Evolutionary conservation across 176 grass and related monocot genomes (phyloP).

Genomic region (Thalia dealbata): DNA sequence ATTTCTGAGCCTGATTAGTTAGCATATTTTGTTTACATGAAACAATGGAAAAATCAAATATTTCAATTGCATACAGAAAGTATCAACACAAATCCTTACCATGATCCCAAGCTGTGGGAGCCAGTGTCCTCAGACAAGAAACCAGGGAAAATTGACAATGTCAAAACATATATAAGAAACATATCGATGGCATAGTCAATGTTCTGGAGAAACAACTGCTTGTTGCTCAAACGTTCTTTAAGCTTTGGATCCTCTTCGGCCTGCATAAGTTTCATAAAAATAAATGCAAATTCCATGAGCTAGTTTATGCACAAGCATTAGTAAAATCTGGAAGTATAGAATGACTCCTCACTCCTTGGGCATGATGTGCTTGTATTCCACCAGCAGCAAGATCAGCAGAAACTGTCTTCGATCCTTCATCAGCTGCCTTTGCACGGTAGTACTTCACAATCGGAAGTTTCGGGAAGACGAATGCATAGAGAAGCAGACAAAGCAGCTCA

Average conservation of each 20-base stretch:
- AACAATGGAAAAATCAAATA: neutral
- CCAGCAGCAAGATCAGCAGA: constrained; percentile 54
- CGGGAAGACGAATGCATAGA: constrained; percentile 69
- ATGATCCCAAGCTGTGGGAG: constrained; percentile 63
- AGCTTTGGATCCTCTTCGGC: constrained; percentile 50
- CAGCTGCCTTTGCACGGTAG: constrained; percentile 54
- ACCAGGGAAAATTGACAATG: constrained; percentile 67
- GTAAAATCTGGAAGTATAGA: neutral
- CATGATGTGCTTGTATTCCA: constrained; percentile 26
- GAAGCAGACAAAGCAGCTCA: constrained; percentile 42
- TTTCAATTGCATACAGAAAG: neutral
- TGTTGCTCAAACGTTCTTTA: constrained; percentile 39
- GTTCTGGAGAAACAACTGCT: constrained; percentile 45
- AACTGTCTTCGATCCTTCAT: constrained; percentile 56
- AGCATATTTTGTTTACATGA: neutral
- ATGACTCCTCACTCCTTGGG: constrained; percentile 10
- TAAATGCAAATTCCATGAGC: neutral
- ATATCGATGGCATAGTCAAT: constrained; percentile 45
- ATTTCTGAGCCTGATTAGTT: neutral
- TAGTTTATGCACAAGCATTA: neutral
- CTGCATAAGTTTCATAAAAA: constrained; percentile 15
- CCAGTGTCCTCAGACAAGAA: constrained; percentile 95
- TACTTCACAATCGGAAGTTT: constrained; percentile 79
- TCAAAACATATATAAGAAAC: constrained; percentile 51
- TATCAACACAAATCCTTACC: constrained; percentile 20